Percentiles rank a stretch among this genome's conserved stretches.
Evolutionary conservation across 2,329 filamentous ascomycete species (phyloP).

Genomic region (Hyphodiscus sp.): DNA sequence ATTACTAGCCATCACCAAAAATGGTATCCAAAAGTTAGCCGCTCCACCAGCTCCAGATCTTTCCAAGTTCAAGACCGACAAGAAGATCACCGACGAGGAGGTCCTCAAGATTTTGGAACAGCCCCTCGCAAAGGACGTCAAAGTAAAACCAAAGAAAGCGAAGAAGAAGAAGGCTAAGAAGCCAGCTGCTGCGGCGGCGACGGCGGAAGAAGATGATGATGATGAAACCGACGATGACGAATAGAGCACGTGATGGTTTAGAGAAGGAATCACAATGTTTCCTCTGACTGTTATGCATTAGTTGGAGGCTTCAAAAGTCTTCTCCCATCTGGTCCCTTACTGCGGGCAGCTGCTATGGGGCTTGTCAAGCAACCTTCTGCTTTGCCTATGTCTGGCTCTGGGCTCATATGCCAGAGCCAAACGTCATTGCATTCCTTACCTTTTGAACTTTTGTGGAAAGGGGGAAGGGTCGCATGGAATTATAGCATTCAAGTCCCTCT

Average conservation of each 20-base stretch:
- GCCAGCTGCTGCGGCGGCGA: slow-evolving; percentile 38
- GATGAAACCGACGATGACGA: slow-evolving; percentile 33
- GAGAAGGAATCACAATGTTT: neutral
- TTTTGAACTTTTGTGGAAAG: neutral
- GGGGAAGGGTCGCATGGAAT: neutral
- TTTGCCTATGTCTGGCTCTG: slow-evolving; percentile 12
- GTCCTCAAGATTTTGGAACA: slow-evolving; percentile 90
- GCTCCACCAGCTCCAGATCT: slow-evolving; percentile 70
- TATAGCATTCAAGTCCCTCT: slow-evolving; percentile 18
- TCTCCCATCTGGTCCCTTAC: slow-evolving; percentile 9
- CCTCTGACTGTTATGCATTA: neutral
- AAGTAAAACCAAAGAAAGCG: slow-evolving; percentile 78
- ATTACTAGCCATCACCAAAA: slow-evolving; percentile 83
- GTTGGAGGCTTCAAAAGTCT: neutral
- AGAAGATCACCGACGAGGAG: slow-evolving; percentile 97
- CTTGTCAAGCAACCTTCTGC: slow-evolving; percentile 16
- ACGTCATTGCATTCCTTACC: slow-evolving; percentile 1
- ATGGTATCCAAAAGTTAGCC: slow-evolving; percentile 82
- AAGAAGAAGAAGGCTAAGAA: slow-evolving; percentile 67
- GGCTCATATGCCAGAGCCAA: neutral
- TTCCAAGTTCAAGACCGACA: slow-evolving; percentile 83
- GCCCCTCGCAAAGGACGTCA: slow-evolving; percentile 78
- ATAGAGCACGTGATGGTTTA: slow-evolving; percentile 24
- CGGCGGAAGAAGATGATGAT: slow-evolving; percentile 26
- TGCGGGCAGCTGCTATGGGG: slow-evolving; percentile 18